Base-by-base conservation (phyloP, 139 green algal genomes). In the Asterochloris erici region DNA sequence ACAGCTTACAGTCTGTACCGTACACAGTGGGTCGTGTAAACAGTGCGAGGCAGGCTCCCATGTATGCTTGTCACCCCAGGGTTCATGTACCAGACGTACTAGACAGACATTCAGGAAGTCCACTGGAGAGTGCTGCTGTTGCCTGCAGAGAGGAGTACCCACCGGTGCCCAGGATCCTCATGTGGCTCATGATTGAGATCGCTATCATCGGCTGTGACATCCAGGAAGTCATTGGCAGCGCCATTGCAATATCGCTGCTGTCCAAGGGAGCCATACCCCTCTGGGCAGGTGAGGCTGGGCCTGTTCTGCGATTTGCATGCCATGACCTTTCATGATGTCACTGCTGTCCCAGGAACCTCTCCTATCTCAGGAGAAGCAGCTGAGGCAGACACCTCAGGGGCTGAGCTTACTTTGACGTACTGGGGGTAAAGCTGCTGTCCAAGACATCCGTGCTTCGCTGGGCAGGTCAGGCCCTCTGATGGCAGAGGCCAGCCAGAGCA, bases 131-230 rank as follows among this genome's bases (percentile, higher is more conserved):
- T 54, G 38, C 38, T 54, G 38, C 38, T 54, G 38, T 2, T 71
- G 0, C 62, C 13, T 82, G 73, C 83, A 84, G 89, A 68, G 77
- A 88, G 69, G 73, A 83, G 71, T 93, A 92, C 70, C 86, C 86
- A 0, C 61, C 28, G 14, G 26, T 79, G 4, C 81, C 87, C 26
- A 82, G 89, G 24, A 83, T 88, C 27, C 27, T 88, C 23, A 86
- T 98, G 66, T 98, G 94, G 94, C 23, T 96, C 38, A 95, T 97
- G 91, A 91, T 90, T 0, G 94, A 98, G 88, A 82, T 97, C 11
- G 94, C 94, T 11, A 96, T 98, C 86, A 95, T 98, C 14, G 94
- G 94, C n/a, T 89, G 79, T 11, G 94, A 97, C 87, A 88, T 96
- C 16, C 92, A 96, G 75, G 92, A 96, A 82, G 93, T 96, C 9